Evolutionary conservation across 148 eudicot genomes (phyloP), one percentile per base, ranked within the genome.

Genomic region (Camellia granthamiana): DNA sequence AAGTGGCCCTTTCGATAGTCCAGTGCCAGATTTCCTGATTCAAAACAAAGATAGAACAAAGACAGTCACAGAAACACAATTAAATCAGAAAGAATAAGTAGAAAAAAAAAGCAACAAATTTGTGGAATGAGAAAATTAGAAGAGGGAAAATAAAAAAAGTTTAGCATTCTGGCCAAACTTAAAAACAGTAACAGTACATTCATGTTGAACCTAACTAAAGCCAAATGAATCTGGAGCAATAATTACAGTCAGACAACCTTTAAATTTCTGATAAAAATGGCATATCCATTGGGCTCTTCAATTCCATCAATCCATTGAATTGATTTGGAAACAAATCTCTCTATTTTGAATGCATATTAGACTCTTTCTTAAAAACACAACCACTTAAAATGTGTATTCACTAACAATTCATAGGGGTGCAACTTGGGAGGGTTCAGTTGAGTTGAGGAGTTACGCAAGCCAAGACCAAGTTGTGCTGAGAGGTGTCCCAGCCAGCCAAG

Each of bases 21-120:
- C 66, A 76, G 41, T 16, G 66, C 77, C 60, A 65, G 79, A 71
- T 56, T 44, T 59, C 66, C 78, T 68, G 77, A 72, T 70, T 52
- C 74, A 80, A 19, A 69, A 71, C 56, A 76, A 75, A 80, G 69
- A 68, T 64, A 58, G 55, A 43, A 61, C 43, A 74, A 55, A 77
- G 23, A 15, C 51, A 62, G 62, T 6, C 16, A 19, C 5, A 56
- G 42, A 81, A 71, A 61, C 59, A 16, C 44, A 49, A 30, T 7
- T 49, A 49, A 49, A 49, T 49, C 7, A 30, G 3, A 12, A 16
- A 67, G n/a, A 12, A 79, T n/a, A 67, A 5, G 9, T 0, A 55
- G 5, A 21, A 19, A 56, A 74, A 74, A 73, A 73, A 73, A 5
- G 46, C 16, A 73, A 73, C 46, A 74, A 56, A 56, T 12, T 13